Percentiles rank a stretch among this genome's conserved stretches.
These are phyloP conservation scores for Eragrostis tef DNA, from an alignment of 202 grass and related monocot species.

Conservation along the genomic window DNA sequence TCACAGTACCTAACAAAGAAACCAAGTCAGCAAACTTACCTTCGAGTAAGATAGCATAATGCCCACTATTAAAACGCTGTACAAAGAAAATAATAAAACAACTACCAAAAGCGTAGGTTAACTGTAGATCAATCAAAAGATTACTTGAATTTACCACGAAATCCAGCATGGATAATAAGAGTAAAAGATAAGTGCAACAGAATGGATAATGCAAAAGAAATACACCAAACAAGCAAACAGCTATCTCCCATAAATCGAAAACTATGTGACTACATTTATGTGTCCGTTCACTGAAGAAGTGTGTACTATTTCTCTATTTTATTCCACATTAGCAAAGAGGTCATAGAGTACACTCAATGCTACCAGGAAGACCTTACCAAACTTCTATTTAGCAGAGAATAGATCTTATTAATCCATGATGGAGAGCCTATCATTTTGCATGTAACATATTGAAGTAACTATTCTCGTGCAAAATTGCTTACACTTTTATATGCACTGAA, in stretches of 20 bases:
- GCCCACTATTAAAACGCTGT: constrained; percentile 13
- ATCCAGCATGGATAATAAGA: constrained; percentile 24
- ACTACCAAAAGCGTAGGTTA: constrained; percentile 22
- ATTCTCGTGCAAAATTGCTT: constrained; percentile 18
- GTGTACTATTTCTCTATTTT: constrained; percentile 8
- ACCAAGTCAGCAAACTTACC: constrained; percentile 39
- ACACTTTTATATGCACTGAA: neutral
- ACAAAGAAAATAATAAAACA: constrained; percentile 36
- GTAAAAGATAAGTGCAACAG: constrained; percentile 13
- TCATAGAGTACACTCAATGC: neutral
- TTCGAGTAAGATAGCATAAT: constrained; percentile 19
- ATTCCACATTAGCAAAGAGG: constrained; percentile 20
- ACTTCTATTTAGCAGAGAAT: constrained; percentile 22
- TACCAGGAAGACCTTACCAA: constrained; percentile 8
- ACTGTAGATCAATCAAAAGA: neutral
- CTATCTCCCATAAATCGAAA: constrained; percentile 27
- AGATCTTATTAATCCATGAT: neutral
- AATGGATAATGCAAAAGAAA: constrained; percentile 22
- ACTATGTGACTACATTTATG: neutral
- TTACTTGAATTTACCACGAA: constrained; percentile 31
- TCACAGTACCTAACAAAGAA: constrained; percentile 70
- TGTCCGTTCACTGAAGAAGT: neutral
- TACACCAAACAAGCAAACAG: constrained; percentile 18
- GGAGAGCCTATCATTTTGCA: neutral
- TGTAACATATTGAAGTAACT: constrained; percentile 25